A percentile compares a stretch with the other conserved stretches of the same genome.
Conservation (phyloP, 768 basidiomycete species). For the Tricholoma saponaceum region DNA sequence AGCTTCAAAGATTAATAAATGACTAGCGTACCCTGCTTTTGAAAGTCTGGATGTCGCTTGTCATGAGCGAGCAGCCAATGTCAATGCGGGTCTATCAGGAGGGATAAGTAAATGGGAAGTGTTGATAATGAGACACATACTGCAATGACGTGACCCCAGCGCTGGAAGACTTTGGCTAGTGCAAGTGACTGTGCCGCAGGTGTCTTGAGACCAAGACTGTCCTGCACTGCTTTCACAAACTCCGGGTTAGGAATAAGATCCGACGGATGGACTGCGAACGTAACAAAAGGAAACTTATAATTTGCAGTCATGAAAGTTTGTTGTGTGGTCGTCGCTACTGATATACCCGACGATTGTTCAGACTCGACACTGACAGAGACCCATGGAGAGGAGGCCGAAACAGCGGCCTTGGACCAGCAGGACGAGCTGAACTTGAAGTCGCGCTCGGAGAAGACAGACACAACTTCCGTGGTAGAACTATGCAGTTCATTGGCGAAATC, state of each 20-base stretch:
- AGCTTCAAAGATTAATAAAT: not conserved
- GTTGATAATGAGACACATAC: not conserved
- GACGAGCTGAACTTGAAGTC: not conserved
- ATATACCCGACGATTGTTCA: not conserved
- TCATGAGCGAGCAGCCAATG: not conserved
- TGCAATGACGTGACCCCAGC: not conserved
- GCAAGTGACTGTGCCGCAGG: not conserved
- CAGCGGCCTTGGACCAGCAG: not conserved
- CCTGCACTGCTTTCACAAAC: not conserved
- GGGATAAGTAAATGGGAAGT: not conserved
- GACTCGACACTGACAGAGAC: not conserved
- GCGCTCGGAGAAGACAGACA: not conserved
- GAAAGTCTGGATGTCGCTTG: not conserved
- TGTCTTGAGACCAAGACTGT: not conserved
- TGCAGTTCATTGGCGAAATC: not conserved
- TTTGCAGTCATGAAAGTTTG: not conserved
- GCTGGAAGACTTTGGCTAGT: not conserved
- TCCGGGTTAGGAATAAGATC: not conserved
- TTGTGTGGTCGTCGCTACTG: not conserved
- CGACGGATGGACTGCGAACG: not conserved
- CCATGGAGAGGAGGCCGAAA: not conserved
- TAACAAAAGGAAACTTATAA: not conserved
- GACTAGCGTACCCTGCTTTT: not conserved
- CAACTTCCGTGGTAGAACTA: not conserved
- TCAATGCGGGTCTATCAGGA: not conserved